A percentile compares a stretch with the other conserved stretches of the same genome.
These are phyloP conservation scores for Cryptosporidium xiaoi DNA, from an alignment of 169 alveolate species.

Conservation along the genomic window DNA sequence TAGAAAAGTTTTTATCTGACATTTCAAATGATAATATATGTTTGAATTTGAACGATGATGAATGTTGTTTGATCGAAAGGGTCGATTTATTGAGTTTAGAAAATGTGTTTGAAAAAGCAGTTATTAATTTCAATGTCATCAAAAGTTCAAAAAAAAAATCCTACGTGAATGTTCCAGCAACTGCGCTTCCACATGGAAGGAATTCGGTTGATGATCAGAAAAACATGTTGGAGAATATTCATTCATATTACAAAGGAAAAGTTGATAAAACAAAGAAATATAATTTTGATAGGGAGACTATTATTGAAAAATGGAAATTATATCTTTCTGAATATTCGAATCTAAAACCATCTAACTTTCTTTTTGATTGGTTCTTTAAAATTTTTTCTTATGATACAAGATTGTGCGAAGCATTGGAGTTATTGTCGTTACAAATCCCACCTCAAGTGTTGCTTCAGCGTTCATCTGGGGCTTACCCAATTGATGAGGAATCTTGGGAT, in stretches of 20 bases:
- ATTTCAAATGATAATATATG: background rate
- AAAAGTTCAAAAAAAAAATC: background rate
- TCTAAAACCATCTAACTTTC: background rate
- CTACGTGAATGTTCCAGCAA: conserved; percentile 23
- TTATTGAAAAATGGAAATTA: conserved; percentile 42
- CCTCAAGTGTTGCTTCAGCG: conserved; percentile 47
- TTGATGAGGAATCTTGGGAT: conserved; percentile 75
- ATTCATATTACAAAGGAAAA: conserved; percentile 39
- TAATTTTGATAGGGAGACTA: conserved; percentile 1
- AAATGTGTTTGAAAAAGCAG: background rate
- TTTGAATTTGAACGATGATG: conserved; percentile 2
- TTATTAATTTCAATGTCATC: background rate
- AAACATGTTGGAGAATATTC: conserved; percentile 63
- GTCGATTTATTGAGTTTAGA: conserved; percentile 28
- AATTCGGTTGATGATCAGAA: conserved; percentile 73
- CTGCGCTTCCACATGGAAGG: conserved; percentile 74
- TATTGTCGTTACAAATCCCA: conserved; percentile 43
- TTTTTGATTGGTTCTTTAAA: conserved; percentile 50
- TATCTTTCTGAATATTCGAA: conserved; percentile 24
- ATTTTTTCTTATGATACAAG: conserved; percentile 33
- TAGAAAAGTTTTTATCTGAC: conserved; percentile 10
- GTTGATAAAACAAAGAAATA: conserved; percentile 28
- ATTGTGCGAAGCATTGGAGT: conserved; percentile 56
- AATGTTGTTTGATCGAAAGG: conserved; percentile 33
- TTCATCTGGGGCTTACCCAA: conserved; percentile 73